A percentile compares a stretch with the other conserved stretches of the same genome.
phyloP scores from a whole-genome alignment of 495 filamentous ascomycete species.

The Cudoniella acicularis region DNA sequence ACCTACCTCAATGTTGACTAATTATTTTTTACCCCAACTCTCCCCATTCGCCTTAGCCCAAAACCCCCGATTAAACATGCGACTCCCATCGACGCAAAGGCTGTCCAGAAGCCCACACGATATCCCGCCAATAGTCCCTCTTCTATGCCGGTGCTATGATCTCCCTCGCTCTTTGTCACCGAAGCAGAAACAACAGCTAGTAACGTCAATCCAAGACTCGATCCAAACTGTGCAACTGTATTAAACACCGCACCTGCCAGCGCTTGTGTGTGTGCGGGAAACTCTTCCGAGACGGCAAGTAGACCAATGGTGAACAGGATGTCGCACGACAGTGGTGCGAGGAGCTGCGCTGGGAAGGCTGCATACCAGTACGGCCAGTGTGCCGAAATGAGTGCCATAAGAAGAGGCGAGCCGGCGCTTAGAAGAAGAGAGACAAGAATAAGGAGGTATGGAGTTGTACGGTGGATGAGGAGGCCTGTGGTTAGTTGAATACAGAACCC shows the following conservation, averaged over 20 bases:
- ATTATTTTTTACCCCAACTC: slow-evolving; percentile 53
- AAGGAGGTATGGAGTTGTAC: slow-evolving; percentile 42
- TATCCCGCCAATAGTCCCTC: slow-evolving; percentile 50
- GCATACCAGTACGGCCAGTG: slow-evolving; percentile 54
- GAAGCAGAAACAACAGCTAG: slow-evolving; percentile 50
- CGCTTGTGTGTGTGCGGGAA: slow-evolving; percentile 53
- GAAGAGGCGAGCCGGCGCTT: slow-evolving; percentile 46
- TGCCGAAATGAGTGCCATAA: slow-evolving; percentile 44
- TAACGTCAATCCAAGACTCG: slow-evolving; percentile 52
- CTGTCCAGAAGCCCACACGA: slow-evolving; percentile 55
- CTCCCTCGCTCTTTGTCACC: slow-evolving; percentile 34
- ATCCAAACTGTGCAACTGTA: slow-evolving; percentile 58
- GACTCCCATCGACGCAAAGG: slow-evolving; percentile 45
- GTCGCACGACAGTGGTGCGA: slow-evolving; percentile 53
- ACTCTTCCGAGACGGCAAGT: slow-evolving; percentile 52
- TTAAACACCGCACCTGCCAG: slow-evolving; percentile 65
- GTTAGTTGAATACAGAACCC: slow-evolving; percentile 49
- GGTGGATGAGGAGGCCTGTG: slow-evolving; percentile 52
- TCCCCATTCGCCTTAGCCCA: slow-evolving; percentile 49
- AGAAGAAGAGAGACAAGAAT: slow-evolving; percentile 42
- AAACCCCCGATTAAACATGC: slow-evolving; percentile 38
- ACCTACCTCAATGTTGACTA: too few species aligned
- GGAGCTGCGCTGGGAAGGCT: slow-evolving; percentile 47
- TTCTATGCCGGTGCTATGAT: not conserved
- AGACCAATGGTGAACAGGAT: slow-evolving; percentile 59